These are phyloP conservation scores for Trichosanthes cucumerina DNA, from an alignment of 306 rosid species.

Conservation along the genomic window DNA sequence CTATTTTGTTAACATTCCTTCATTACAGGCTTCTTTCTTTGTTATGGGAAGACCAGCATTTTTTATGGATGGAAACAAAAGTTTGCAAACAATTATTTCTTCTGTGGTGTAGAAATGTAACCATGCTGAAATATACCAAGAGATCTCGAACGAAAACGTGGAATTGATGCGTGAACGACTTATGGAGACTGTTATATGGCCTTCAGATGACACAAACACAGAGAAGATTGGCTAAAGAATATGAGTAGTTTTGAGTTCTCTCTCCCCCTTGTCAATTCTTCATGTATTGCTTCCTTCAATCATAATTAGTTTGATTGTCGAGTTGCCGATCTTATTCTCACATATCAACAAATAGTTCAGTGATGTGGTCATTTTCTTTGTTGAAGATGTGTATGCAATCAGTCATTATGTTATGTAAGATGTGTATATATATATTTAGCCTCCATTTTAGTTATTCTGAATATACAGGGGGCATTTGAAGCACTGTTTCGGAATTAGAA, in stretches of 20 bases:
- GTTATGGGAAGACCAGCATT: neutral
- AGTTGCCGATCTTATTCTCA: conserved; percentile 14
- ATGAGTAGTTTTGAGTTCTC: conserved; percentile 10
- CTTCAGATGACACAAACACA: conserved; percentile 87
- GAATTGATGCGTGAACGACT: conserved; percentile 92
- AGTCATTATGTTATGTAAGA: neutral
- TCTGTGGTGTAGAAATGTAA: conserved; percentile 65
- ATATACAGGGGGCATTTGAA: no score
- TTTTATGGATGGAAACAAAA: neutral
- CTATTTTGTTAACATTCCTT: neutral
- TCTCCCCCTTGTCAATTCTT: conserved; percentile 16
- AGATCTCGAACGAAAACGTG: conserved; percentile 74
- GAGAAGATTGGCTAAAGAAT: conserved; percentile 59
- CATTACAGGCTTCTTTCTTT: neutral
- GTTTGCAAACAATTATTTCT: neutral
- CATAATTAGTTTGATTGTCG: conserved; percentile 10
- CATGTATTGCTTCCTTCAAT: conserved; percentile 10
- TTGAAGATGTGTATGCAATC: neutral
- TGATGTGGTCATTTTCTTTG: neutral
- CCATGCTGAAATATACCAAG: conserved; percentile 83
- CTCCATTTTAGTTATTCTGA: neutral
- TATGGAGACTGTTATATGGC: conserved; percentile 92
- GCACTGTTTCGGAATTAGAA: no score
- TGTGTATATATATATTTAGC: neutral
- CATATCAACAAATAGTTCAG: no score